A percentile compares a stretch with the other conserved stretches of the same genome.
Conservation (phyloP, 306 rosid species). For the Prunus kanzakura region DNA sequence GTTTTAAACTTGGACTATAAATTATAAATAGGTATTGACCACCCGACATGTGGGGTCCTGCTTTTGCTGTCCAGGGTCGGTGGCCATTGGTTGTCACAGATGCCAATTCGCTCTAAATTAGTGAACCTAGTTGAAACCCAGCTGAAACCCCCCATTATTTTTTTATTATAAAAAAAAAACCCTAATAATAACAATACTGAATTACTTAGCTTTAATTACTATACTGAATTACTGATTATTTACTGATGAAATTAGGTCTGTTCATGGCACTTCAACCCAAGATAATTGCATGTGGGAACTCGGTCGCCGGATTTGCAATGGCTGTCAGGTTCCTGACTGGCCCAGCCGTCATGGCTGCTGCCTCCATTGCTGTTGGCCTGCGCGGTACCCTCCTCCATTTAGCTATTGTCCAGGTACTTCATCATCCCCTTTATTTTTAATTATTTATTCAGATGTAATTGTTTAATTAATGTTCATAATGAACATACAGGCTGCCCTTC, state of each 20-base stretch:
- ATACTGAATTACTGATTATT: not conserved
- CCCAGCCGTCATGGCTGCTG: slow-evolving; percentile 95
- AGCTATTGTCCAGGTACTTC: slow-evolving; percentile 91
- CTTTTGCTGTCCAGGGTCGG: slow-evolving; percentile 49
- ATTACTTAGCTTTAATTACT: too few species aligned
- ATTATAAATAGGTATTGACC: slow-evolving; percentile 26
- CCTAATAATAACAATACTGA: too few species aligned
- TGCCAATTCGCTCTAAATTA: slow-evolving; percentile 12
- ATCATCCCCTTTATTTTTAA: not conserved
- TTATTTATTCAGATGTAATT: not conserved
- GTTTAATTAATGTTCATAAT: not conserved
- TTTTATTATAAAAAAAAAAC: not conserved
- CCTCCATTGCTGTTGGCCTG: slow-evolving; percentile 88
- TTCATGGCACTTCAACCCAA: slow-evolving; percentile 99
- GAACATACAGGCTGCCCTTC: slow-evolving; percentile 74
- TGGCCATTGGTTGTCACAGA: slow-evolving; percentile 26
- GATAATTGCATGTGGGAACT: slow-evolving; percentile 96
- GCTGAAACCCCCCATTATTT: not conserved
- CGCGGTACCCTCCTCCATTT: slow-evolving; percentile 89
- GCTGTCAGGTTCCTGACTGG: slow-evolving; percentile 93
- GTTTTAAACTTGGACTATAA: slow-evolving; percentile 22
- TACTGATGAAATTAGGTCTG: slow-evolving; percentile 46
- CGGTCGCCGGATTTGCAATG: slow-evolving; percentile 89
- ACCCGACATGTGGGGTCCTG: slow-evolving; percentile 81
- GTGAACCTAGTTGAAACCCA: slow-evolving; percentile 25